Evolutionary conservation across 148 eudicot genomes (phyloP).

Genomic region (Rhododendron vialii): DNA sequence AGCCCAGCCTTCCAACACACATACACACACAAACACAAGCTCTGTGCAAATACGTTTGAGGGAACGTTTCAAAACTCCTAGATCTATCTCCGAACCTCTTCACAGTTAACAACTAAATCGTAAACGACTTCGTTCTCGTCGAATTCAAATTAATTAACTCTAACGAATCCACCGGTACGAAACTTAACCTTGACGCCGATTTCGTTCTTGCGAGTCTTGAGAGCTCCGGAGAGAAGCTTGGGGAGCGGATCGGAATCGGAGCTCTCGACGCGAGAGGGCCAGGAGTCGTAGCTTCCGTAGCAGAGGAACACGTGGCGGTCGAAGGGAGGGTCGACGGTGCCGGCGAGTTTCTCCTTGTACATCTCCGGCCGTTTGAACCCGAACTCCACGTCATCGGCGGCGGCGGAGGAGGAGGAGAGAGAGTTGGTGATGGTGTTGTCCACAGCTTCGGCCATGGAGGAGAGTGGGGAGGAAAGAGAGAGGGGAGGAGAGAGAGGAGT

Average conservation of each 20-base stretch:
- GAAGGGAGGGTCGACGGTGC: constrained; percentile 47
- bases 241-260: constrained; percentile 75
- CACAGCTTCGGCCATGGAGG: constrained; percentile 25
- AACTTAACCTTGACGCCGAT: constrained; percentile 33
- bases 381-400: constrained; percentile 37
- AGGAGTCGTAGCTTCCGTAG: constrained; percentile 44
- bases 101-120: neutral
- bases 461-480: neutral
- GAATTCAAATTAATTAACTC: neutral
- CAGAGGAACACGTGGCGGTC: constrained; percentile 78
- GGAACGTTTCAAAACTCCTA: neutral
- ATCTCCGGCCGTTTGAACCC: constrained; percentile 76
- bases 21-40: neutral
- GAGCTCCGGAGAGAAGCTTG: constrained; percentile 44
- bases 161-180: neutral
- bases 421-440: constrained; percentile 11
- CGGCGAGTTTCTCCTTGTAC: constrained; percentile 41
- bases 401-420: constrained; percentile 19
- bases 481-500: neutral
- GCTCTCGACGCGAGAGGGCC: constrained; percentile 69
- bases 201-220: constrained; percentile 60
- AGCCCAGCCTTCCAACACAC: no score
- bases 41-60: neutral
- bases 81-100: neutral
- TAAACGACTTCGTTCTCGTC: neutral